Base-by-base conservation (phyloP, 768 basidiomycete genomes). In the Trichaptum fuscoviolaceum region DNA sequence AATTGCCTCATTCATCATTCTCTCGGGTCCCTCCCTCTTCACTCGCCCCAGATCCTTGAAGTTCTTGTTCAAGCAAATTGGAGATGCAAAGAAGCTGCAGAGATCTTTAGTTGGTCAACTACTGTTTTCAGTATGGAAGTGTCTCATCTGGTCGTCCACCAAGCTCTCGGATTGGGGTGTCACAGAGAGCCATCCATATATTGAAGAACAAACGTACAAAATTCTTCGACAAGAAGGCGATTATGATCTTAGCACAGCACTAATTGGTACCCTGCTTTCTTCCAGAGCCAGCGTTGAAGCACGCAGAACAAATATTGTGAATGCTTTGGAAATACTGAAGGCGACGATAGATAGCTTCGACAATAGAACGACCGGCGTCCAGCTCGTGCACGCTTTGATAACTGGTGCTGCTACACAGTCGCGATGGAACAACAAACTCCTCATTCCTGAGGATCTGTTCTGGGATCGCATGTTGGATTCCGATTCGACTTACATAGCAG, bases 91-190 rank as follows among this genome's bases (percentile, higher is more conserved):
- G 61, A 52, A 42, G 57, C 58, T 25, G 63, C 66, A 57, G 57
- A 62, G 59, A 52, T 35, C 42, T 15, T 59, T 58, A 18, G 64
- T 69, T 30, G 63, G 68, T 57, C 62, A 64, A 10, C 62, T 67
- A 9, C 63, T 67, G 1, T 42, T 66, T 7, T 57, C 68, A 25
- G 66, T 66, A 24, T 73, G 72, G 72, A 66, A 68, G 27, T 64
- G 69, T 1, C 62, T 71, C 52, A 62, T 71, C 2, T 73, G 72
- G 72, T 52, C 69, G 1, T 70, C 64, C 25, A 35, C 66, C 12
- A 65, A 64, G 35, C 61, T 71, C 42, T 63, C 25, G 1, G 67
- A 63, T 20, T 69, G 67, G 18, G 63, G 42, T 23, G 61, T 63
- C 10, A 62, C 62, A 18, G 67, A 67, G 36, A 63, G 68, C 30